phyloP scores from a whole-genome alignment of 371 early-diverging fungal genomes.

The Rhizomucor miehei region DNA sequence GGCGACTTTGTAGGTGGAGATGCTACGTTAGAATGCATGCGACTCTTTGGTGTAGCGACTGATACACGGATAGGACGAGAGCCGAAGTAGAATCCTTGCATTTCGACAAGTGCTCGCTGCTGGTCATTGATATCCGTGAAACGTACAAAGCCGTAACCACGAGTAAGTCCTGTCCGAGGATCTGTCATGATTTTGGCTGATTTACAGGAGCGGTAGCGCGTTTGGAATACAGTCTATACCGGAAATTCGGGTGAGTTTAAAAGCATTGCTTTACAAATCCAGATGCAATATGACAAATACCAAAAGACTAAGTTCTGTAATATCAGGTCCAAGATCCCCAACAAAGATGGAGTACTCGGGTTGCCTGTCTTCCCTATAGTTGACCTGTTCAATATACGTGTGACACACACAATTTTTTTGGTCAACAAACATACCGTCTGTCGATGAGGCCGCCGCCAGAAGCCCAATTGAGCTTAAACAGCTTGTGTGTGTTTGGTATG shows the following conservation, averaged over 20 bases:
- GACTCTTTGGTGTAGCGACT: constrained; percentile 70
- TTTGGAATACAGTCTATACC: constrained; percentile 49
- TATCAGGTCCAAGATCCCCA: constrained; percentile 80
- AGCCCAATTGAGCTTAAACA: constrained; percentile 76
- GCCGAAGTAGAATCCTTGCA: constrained; percentile 74
- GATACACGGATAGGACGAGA: constrained; percentile 83
- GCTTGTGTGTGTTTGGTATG: constrained; percentile 77
- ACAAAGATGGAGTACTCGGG: constrained; percentile 86
- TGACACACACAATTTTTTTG: too few species aligned
- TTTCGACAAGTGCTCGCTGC: constrained; percentile 73
- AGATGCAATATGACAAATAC: constrained; percentile 41
- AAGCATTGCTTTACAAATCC: too few species aligned
- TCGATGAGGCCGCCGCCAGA: constrained; percentile 61
- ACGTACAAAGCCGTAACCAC: constrained; percentile 87
- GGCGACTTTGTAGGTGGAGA: constrained; percentile 20
- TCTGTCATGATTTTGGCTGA: constrained; percentile 86
- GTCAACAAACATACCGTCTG: constrained; percentile 49
- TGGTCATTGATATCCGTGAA: constrained; percentile 74
- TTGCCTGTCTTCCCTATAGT: constrained; percentile 47
- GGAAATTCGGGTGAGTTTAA: too few species aligned
- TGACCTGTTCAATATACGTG: constrained; percentile 43
- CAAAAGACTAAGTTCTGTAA: constrained; percentile 68
- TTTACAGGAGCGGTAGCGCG: constrained; percentile 65
- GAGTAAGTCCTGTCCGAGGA: constrained; percentile 66
- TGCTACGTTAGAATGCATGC: constrained; percentile 9